phyloP scores from a whole-genome alignment of 352 stramenopile species.

The Plasmopara halstedii region DNA sequence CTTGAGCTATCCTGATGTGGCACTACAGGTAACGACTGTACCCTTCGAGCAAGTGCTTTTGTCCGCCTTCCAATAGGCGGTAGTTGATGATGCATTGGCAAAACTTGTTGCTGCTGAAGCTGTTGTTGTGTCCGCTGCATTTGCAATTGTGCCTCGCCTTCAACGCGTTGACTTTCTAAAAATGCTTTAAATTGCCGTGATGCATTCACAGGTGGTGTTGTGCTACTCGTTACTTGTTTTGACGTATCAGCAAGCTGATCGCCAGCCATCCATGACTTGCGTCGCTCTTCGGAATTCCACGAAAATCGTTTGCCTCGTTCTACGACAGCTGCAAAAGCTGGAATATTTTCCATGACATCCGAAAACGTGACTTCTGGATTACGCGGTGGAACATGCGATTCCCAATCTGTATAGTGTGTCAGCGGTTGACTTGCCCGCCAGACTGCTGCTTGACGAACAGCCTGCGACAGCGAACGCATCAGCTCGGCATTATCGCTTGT shows the following conservation, averaged over 20 bases:
- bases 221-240: constrained; percentile 13
- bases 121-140: constrained; percentile 21
- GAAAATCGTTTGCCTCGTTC: constrained; percentile 29
- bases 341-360: constrained; percentile 64
- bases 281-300: constrained; percentile 52
- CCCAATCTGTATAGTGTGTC: constrained; percentile 61
- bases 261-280: constrained; percentile 71
- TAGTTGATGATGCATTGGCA: constrained; percentile 26
- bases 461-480: constrained; percentile 66
- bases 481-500: constrained; percentile 54
- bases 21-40: constrained; percentile 53
- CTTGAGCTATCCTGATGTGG: constrained; percentile 42
- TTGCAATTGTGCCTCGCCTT: constrained; percentile 23
- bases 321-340: constrained; percentile 35
- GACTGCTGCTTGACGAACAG: constrained; percentile 67
- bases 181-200: constrained; percentile 28
- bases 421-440: constrained; percentile 73
- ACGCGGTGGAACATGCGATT: constrained; percentile 41
- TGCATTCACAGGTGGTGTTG: constrained; percentile 9
- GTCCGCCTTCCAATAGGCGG: constrained; percentile 19
- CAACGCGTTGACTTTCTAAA: constrained; percentile 25
- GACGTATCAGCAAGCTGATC: constrained; percentile 22
- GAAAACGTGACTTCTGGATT: constrained; percentile 69
- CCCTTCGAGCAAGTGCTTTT: constrained; percentile 31
- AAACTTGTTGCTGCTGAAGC: constrained; percentile 22